Percentiles rank a stretch among this genome's conserved stretches.
Evolutionary conservation across 1,284 basidiomycete species (phyloP).

Genomic region (Fomitopsis palustris): DNA sequence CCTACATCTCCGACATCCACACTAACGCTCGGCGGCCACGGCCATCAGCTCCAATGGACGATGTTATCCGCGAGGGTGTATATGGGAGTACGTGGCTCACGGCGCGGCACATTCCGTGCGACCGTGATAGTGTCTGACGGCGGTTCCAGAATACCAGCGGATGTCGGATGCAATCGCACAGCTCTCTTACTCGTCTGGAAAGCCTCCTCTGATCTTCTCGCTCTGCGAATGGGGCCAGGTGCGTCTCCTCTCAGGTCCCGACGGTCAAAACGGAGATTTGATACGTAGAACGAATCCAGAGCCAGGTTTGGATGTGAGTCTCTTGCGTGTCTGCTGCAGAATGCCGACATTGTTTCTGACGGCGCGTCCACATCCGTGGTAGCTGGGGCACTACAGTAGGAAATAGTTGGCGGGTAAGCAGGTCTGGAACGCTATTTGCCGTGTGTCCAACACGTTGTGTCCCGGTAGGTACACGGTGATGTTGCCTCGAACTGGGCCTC

Average conservation of each 20-base stretch:
- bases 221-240: slow-evolving; percentile 50
- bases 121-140: not conserved
- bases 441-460: slow-evolving; percentile 1
- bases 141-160: slow-evolving; percentile 36
- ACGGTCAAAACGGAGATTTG: too few species aligned
- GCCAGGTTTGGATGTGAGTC: slow-evolving; percentile 41
- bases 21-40: not conserved
- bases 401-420: slow-evolving; percentile 40
- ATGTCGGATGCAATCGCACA: slow-evolving; percentile 43
- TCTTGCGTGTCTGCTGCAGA: not conserved
- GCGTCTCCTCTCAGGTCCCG: slow-evolving; percentile 10
- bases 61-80: slow-evolving; percentile 39
- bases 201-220: slow-evolving; percentile 41
- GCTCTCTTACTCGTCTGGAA: slow-evolving; percentile 31
- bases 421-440: not conserved
- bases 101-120: not conserved
- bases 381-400: slow-evolving; percentile 39
- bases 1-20: not conserved
- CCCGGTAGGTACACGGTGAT: slow-evolving; percentile 18
- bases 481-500: slow-evolving; percentile 32
- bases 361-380: not conserved
- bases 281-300: slow-evolving; percentile 21
- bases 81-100: slow-evolving; percentile 38
- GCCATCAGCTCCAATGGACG: slow-evolving; percentile 40
- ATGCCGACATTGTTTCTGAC: not conserved